Base-by-base conservation (phyloP, 2,329 filamentous ascomycete species). In the Penicillium olsonii region DNA sequence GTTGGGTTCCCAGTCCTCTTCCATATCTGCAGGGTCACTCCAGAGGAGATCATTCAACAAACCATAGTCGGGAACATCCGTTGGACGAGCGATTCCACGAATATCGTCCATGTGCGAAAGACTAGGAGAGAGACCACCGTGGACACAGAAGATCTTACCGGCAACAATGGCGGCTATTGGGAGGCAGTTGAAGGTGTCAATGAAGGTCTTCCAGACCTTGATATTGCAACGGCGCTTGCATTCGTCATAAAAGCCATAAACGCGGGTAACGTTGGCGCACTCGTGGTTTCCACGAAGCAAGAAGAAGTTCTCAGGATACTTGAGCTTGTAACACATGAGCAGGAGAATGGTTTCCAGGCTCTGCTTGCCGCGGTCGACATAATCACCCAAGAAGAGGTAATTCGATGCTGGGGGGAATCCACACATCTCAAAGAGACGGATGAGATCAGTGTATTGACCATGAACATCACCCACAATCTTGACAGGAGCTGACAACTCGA, bases 61-160 rank as follows among this genome's bases (percentile, higher is more conserved):
- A 11, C 94, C 94, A 68, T 96, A 97, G 67, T 99, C 94, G 6
- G 94, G 94, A 17, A 99, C 94, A 67, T 99, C 94, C 1, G 94
- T 99, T 10, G 94, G 94, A 48, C 94, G 85, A 42, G 90, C 90
- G 72, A 99, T 97, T 68, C 95, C 88, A 60, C 94, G 87, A 62
- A 99, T 99, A 68, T 99, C 92, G 64, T 97, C 94, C 94, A 99
- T 99, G 65, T 97, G 92, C 47, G 87, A 87, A 42, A 99, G 80
- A 40, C 89, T 92, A 1, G 94, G 94, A 11, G 92, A 96, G 18
- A 99, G 78, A 12, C 94, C 94, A 42, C 94, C 94, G 65, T 99
- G 94, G 14, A 97, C 92, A 65, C 92, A 96, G 70, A 96, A 97
- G 50, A 97, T 97, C 77, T 97, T 97, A 59, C 90, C 90, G 2